Conservation (phyloP, 306 rosid genomes). For the Comarum palustre region DNA sequence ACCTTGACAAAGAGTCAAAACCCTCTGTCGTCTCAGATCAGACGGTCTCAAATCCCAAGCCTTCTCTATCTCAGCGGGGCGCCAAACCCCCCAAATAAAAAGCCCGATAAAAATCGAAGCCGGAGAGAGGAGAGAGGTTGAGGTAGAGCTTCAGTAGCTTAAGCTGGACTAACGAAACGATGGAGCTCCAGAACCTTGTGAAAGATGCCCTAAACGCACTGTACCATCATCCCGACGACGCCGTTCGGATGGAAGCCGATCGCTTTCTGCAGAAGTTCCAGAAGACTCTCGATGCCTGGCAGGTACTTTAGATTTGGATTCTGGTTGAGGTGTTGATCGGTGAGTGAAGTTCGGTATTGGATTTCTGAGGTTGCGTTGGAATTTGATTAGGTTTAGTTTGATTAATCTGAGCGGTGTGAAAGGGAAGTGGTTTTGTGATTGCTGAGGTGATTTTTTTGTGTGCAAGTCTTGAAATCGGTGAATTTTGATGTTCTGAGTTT, state of each 20-base stretch:
- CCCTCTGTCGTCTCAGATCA: slow-evolving; percentile 9
- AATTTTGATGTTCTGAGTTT: neutral
- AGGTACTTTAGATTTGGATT: slow-evolving; percentile 46
- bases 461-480: slow-evolving; percentile 1
- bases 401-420: neutral
- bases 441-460: neutral
- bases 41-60: slow-evolving; percentile 40
- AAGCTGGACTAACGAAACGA: slow-evolving; percentile 19
- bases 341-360: neutral
- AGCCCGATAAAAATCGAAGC: neutral
- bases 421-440: too few species aligned
- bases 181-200: slow-evolving; percentile 94
- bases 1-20: slow-evolving; percentile 36
- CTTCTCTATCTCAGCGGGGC: slow-evolving; percentile 53
- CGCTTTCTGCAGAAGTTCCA: slow-evolving; percentile 93
- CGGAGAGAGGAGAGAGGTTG: slow-evolving; percentile 22
- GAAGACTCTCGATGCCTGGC: slow-evolving; percentile 99
- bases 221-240: slow-evolving; percentile 92
- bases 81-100: slow-evolving; percentile 59
- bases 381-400: neutral
- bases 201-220: slow-evolving; percentile 99
- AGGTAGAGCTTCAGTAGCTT: slow-evolving; percentile 28
- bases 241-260: slow-evolving; percentile 93
- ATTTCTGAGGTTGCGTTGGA: neutral
- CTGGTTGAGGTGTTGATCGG: neutral